Base-by-base conservation (phyloP, 192 early-diverging fungal genomes). In the Entomortierella parvispora region DNA sequence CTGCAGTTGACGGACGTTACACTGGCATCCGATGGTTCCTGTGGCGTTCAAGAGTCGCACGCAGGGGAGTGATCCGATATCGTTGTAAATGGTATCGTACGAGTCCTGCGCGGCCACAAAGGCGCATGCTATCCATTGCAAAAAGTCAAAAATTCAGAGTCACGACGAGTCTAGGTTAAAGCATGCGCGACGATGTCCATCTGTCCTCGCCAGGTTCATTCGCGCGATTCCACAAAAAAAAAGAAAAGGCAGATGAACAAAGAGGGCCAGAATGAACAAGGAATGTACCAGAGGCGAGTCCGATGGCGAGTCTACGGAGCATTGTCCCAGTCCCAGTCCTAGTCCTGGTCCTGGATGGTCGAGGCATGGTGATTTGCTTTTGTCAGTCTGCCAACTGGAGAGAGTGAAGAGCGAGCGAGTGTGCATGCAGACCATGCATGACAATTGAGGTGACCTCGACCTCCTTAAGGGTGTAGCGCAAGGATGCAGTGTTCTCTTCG, bases 1-100 rank as follows among this genome's bases (percentile, higher is more conserved):
- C 31, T 5, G 10, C 9, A 29, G 42, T 40, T 28, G 12, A 40
- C 37, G 34, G 32, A 15, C 65, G 65, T 62, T 83, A 89, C 90
- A 69, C 65, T 87, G 85, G 58, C 90, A 91, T 28, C 91, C 91
- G 22, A 85, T 79, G 7, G 65, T 63, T 22, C 83, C 84, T 17
- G 85, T 82, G 4, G 86, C 82, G 62, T 86, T 88, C 23, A 90
- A 74, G 34, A 90, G 50, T 11, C 90, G 81, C 18, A 87, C 72
- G 66, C 90, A 90, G 1, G 87, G 86, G 44, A 75, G 79, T 25
- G 81, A 79, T n/a, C 58, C 58, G 34, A 88, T 33, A 54, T 84
- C 60, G 26, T 69, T 83, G 60, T 88, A 88, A 26, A 87, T 52
- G 29, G 42, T 29, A 44, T 76, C 72, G 23, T 76, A 76, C 4